Percentiles rank a stretch among this genome's conserved stretches.
These are phyloP conservation scores for Populus hybrid DNA, from an alignment of 441 rosid genomes.

Conservation along the genomic window DNA sequence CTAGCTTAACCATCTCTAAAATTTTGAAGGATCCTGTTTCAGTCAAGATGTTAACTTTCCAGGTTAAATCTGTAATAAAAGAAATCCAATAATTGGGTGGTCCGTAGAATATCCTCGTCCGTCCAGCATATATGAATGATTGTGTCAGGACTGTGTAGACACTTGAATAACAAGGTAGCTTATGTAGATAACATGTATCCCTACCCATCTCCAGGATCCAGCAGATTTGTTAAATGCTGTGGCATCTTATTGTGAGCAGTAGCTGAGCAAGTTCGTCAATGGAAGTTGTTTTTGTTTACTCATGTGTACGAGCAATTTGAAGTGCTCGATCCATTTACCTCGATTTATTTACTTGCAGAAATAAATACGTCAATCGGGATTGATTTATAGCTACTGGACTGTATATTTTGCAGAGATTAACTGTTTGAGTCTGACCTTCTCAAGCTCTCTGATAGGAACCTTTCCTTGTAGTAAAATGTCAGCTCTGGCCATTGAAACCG, in stretches of 20 bases:
- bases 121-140: slow-evolving; percentile 21
- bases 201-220: slow-evolving; percentile 1
- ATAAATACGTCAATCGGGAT: no score
- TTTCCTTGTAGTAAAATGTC: not conserved
- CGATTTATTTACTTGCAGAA: no score
- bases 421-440: no score
- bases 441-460: no score
- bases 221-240: slow-evolving; percentile 8
- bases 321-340: not conserved
- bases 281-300: not conserved
- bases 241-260: slow-evolving; percentile 8
- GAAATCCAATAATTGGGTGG: slow-evolving; percentile 17
- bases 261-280: slow-evolving; percentile 2
- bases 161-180: slow-evolving; percentile 25
- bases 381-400: no score
- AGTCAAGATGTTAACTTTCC: slow-evolving; percentile 23
- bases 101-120: slow-evolving; percentile 30
- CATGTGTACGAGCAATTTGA: not conserved
- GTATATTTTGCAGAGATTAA: no score
- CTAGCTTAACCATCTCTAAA: slow-evolving; percentile 20
- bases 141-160: slow-evolving; percentile 27
- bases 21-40: slow-evolving; percentile 48
- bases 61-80: slow-evolving; percentile 5
- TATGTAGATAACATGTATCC: slow-evolving; percentile 28
- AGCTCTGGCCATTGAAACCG: not conserved